Evolutionary conservation across 345 rosid species (phyloP).

Genomic region (Euclidium syriacum): DNA sequence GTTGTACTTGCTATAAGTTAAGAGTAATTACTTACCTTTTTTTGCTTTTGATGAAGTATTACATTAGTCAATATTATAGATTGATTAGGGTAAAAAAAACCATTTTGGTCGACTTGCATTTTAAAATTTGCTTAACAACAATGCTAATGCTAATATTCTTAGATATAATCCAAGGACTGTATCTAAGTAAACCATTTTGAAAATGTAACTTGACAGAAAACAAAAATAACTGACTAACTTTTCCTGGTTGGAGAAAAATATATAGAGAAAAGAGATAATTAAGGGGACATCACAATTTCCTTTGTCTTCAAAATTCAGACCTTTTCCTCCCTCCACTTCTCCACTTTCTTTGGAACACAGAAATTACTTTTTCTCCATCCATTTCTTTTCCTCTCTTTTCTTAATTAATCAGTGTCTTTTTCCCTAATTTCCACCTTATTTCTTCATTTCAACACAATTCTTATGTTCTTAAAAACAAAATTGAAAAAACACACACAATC

Average conservation of each 20-base stretch:
- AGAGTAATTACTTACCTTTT: no score
- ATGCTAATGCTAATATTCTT: no score
- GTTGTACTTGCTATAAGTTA: no score
- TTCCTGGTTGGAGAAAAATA: background rate
- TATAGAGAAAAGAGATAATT: constrained; percentile 12
- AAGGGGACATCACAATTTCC: constrained; percentile 27
- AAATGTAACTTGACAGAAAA: background rate
- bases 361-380: constrained; percentile 27
- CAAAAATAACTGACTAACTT: background rate
- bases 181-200: no score
- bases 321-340: constrained; percentile 30
- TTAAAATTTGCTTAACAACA: no score
- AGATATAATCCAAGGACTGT: no score
- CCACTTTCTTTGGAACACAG: constrained; percentile 29
- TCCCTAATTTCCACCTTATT: constrained; percentile 12
- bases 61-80: no score
- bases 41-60: no score
- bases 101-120: no score
- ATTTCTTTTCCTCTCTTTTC: constrained; percentile 21
- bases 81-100: no score
- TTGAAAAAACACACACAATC: background rate
- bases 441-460: constrained; percentile 10
- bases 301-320: constrained; percentile 12
- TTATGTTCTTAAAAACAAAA: background rate
- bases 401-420: constrained; percentile 7